Evolutionary conservation across 164 flowering plant species (phyloP).

Genomic region (Macadamia integrifolia): DNA sequence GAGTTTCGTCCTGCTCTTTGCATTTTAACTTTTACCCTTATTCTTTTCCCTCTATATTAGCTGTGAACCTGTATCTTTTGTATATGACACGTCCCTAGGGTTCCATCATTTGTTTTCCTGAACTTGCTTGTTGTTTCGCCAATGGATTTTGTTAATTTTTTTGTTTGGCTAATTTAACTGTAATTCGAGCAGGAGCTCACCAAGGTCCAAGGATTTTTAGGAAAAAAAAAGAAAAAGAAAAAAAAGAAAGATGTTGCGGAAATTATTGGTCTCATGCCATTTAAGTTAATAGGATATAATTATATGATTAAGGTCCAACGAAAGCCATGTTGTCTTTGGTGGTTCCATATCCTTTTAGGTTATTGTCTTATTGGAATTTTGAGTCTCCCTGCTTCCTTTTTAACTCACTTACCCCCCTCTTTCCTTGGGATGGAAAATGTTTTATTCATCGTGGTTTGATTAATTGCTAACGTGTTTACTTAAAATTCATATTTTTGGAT

Average conservation of each 20-base stretch:
- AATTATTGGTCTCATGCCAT: background rate
- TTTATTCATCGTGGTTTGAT: no score
- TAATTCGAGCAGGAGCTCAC: background rate
- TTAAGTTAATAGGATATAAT: background rate
- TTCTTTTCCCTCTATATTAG: no score
- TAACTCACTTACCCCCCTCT: no score
- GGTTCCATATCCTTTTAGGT: background rate
- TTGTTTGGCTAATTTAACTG: background rate
- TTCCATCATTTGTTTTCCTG: background rate
- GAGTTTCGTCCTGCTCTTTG: background rate
- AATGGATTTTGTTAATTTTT: background rate
- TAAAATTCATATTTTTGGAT: constrained; percentile 7
- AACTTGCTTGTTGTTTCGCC: background rate
- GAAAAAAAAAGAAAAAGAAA: background rate
- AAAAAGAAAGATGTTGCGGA: background rate
- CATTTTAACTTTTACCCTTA: background rate
- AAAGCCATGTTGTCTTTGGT: background rate
- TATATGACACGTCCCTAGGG: background rate
- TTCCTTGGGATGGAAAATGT: no score
- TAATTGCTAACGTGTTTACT: no score
- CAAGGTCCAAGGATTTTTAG: background rate
- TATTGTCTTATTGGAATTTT: no score
- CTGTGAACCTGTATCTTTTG: background rate
- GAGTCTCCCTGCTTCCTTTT: no score
- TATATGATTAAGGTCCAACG: no score